Evolutionary conservation across 106 monocot genomes (phyloP), one percentile per base, ranked within the genome.

Genomic region (Ottelia alismoides): DNA sequence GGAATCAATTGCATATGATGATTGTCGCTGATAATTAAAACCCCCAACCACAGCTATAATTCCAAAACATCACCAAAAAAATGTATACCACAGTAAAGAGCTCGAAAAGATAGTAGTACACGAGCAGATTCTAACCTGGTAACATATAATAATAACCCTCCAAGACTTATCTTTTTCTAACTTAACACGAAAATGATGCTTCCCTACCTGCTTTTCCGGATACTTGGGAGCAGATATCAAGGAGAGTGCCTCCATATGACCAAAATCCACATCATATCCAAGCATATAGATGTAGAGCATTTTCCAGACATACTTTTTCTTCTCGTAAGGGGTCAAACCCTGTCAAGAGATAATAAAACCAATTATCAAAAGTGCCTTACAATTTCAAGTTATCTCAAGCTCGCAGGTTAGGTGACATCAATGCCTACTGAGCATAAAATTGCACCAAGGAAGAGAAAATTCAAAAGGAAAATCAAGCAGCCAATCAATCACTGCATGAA

Each of bases 281-380:
- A 96, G 71, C 94, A 96, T 96, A 75, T 85, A 88, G 35, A 96
- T 82, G 67, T 96, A 96, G 74, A 96, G 94, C 84, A 96, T 84
- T 73, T 96, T 96, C 94, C 94, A 96, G 1, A 96, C 88, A 65
- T 96, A 96, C 55, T 96, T 96, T 66, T 88, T 96, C 58, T 96
- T 96, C 76, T 96, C 94, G 53, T 96, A 82, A 48, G 70, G 84
- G 47, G 84, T 57, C 68, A 96, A 82, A 0, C 84, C 84, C 94
- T 96, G 79, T 27, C 31, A 74, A 61, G 60, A 20, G 62, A 66
- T 19, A 22, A 6, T 63, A 66, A 19, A 43, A 58, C 26, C 19
- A 45, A 35, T 58, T 27, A 67, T 2, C 7, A 22, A 14, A 11
- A 47, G 27, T 52, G 47, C 35, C 23, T 18, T 24, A 40, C 20